Conservation (phyloP, 352 stramenopile genomes). For the Phytopythium kandeliae region DNA sequence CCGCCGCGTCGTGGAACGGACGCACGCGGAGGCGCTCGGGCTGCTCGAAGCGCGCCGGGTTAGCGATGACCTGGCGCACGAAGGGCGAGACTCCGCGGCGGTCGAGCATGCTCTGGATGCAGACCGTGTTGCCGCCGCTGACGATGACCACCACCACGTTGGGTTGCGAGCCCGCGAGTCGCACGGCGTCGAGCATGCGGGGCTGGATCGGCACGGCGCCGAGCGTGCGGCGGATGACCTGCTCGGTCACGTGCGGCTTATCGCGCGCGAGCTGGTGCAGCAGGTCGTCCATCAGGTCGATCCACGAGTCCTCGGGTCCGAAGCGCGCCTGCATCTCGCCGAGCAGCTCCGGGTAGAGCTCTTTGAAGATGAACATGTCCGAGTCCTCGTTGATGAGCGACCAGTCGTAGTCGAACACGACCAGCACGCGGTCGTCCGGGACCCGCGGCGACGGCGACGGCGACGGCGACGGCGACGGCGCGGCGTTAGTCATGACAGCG, state of each 20-base stretch:
- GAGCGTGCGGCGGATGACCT: constrained; percentile 35
- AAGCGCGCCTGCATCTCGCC: constrained; percentile 20
- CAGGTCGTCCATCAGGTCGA: constrained; percentile 63
- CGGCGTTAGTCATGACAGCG: not conserved
- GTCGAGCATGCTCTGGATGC: constrained; percentile 73
- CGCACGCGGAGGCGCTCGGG: constrained; percentile 19
- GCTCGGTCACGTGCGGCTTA: constrained; percentile 26
- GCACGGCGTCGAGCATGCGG: constrained; percentile 65
- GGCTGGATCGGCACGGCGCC: constrained; percentile 50
- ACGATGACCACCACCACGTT: constrained; percentile 56
- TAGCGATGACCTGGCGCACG: constrained; percentile 54
- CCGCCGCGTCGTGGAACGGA: constrained; percentile 38
- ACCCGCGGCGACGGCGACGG: no score
- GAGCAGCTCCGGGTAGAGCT: constrained; percentile 56
- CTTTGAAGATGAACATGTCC: constrained; percentile 70
- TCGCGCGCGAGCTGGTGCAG: constrained; percentile 31
- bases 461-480: no score
- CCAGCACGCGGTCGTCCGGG: constrained; percentile 25
- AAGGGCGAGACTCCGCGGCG: constrained; percentile 20
- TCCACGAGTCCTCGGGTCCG: constrained; percentile 38
- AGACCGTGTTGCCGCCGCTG: constrained; percentile 76
- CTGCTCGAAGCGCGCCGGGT: constrained; percentile 36
- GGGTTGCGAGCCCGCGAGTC: constrained; percentile 29
- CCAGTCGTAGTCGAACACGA: constrained; percentile 85
- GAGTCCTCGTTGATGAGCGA: constrained; percentile 82